Base-by-base conservation (phyloP, 306 rosid genomes). In the Vigna hirtella region DNA sequence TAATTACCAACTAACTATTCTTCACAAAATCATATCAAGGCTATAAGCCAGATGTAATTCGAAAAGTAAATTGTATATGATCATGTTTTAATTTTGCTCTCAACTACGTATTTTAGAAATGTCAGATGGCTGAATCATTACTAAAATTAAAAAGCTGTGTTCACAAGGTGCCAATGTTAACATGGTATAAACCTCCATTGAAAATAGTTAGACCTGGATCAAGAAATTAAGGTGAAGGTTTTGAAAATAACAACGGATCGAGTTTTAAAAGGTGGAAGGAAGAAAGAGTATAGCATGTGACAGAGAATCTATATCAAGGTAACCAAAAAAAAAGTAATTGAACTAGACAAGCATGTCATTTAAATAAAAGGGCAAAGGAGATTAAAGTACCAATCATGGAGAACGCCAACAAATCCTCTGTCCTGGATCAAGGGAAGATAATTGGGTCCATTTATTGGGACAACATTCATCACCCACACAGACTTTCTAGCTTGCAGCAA, bases 391-490 rank as follows among this genome's bases (percentile, higher is more conserved):
- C 99, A 95, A 74, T 95, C 96, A 68, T 95, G 99, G 84, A 95
- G 76, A 70, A 93, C 89, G 16, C 98, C 98, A 40, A 90, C 86
- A 51, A 89, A 90, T 6, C 99, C 98, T 80, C 97, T 86, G 90
- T 95, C 99, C 69, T 91, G 88, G 81, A 95, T 95, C 89, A 93
- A 30, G 59, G 98, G 96, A 82, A 95, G 90, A 82, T 91, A 78
- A 84, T 95, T 95, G 9, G 86, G 88, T 49, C 97, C 96, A 71
- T 66, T 86, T 62, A 85, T 81, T 76, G 98, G 93, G 77, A 95
- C 90, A 53, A 91, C 98, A 83, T 95, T 95, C 99, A 95, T 93
- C 84, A 95, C 96, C 99, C 99, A 95, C 22, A 86, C 93, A 66
- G 97, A 91, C 87, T 93, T 95, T 83, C 86, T 85, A 59, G 97